Evolutionary conservation across 257 asterid genomes (phyloP).

Genomic region (Fraxinus americana): DNA sequence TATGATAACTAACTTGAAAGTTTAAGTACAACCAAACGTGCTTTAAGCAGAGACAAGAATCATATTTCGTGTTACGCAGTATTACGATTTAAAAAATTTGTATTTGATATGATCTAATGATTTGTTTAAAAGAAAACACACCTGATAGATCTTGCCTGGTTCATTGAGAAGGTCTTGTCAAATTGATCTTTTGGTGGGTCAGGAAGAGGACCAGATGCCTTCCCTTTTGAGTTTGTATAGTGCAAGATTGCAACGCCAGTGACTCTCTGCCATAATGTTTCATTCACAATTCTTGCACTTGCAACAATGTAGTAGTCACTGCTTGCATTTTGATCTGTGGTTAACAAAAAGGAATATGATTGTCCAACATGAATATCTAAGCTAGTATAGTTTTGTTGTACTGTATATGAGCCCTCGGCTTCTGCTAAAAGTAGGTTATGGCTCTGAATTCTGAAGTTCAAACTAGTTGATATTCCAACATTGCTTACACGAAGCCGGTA

Average conservation of each 20-base stretch:
- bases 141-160: slow-evolving; percentile 98
- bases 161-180: slow-evolving; percentile 92
- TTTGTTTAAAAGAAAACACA: slow-evolving; percentile 16
- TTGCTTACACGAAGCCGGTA: slow-evolving; percentile 92
- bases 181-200: slow-evolving; percentile 79
- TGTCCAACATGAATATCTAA: slow-evolving; percentile 97
- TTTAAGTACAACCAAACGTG: no score
- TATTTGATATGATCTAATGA: neutral
- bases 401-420: slow-evolving; percentile 88
- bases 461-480: slow-evolving; percentile 91
- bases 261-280: slow-evolving; percentile 82
- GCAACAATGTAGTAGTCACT: slow-evolving; percentile 95
- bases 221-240: slow-evolving; percentile 86
- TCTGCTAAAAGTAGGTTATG: slow-evolving; percentile 92
- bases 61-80: neutral
- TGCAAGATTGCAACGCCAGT: slow-evolving; percentile 90
- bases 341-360: slow-evolving; percentile 79
- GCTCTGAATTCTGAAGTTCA: slow-evolving; percentile 85
- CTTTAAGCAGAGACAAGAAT: no score
- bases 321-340: slow-evolving; percentile 98
- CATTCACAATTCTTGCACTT: slow-evolving; percentile 88
- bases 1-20: no score
- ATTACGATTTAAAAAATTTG: neutral
- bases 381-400: slow-evolving; percentile 89
- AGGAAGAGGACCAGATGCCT: slow-evolving; percentile 94